phyloP scores from a whole-genome alignment of 805 yeast species.

The Tetrapisispora iriomotensis region DNA sequence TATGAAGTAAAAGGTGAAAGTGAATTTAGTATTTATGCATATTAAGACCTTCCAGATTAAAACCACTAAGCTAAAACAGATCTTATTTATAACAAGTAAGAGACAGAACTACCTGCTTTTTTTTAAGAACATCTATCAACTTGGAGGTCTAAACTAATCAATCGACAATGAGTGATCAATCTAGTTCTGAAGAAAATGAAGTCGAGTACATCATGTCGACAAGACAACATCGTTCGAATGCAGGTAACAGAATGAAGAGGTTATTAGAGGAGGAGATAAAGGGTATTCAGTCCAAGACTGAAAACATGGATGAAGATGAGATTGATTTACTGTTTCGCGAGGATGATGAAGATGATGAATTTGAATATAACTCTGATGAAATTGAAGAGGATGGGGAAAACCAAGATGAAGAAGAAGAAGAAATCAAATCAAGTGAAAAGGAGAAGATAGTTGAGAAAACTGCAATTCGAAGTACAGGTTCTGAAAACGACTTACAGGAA shows the following conservation, averaged over 20 bases:
- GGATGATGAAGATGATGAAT: constrained; percentile 44
- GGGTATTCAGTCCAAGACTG: constrained; percentile 29
- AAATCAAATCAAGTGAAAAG: constrained; percentile 2
- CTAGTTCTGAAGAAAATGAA: constrained; percentile 29
- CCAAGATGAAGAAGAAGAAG: constrained; percentile 2
- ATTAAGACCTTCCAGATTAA: too few relatives aligned
- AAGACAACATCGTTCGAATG: constrained; percentile 72
- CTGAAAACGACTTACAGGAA: too few relatives aligned
- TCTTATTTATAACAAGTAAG: too few relatives aligned
- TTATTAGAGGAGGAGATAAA: constrained; percentile 57
- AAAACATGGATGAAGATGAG: constrained; percentile 65
- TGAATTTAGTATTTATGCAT: too few relatives aligned
- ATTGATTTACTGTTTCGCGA: constrained; percentile 62
- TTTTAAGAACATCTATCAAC: neutral
- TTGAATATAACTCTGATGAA: constrained; percentile 18
- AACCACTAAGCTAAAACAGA: too few relatives aligned
- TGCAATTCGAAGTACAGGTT: too few relatives aligned
- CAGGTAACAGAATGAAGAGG: constrained; percentile 74
- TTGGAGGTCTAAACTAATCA: neutral
- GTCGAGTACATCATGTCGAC: constrained; percentile 62
- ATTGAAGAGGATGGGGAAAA: constrained; percentile 13
- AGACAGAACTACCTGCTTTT: neutral
- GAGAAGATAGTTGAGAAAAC: neutral
- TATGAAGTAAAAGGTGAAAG: too few relatives aligned
- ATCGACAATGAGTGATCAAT: constrained; percentile 1